Percentiles rank a stretch among this genome's conserved stretches.
Conservation (phyloP, 1,284 basidiomycete species). For the Pisolithus thermaeus region DNA sequence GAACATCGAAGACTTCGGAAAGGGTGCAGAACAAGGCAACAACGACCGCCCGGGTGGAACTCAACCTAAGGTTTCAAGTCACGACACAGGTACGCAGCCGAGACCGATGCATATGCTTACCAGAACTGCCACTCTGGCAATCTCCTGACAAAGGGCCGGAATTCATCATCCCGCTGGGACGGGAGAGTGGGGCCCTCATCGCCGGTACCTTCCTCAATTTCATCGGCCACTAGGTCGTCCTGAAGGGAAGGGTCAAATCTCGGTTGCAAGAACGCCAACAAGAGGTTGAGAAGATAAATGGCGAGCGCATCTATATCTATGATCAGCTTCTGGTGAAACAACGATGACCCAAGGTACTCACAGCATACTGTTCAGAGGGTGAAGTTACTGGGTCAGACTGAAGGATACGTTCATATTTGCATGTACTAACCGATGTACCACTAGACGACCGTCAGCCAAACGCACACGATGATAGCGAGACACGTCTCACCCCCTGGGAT, state of each 20-base stretch:
- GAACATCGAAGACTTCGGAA: slow-evolving; percentile 84
- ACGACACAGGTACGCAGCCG: no score
- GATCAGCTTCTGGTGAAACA: slow-evolving; percentile 3
- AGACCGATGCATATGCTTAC: slow-evolving; percentile 40
- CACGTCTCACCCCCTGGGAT: slow-evolving; percentile 76
- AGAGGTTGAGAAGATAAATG: slow-evolving; percentile 89
- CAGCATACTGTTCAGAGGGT: slow-evolving; percentile 50
- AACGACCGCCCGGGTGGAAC: slow-evolving; percentile 83
- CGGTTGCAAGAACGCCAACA: slow-evolving; percentile 85
- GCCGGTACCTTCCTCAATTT: slow-evolving; percentile 88
- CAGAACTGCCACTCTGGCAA: slow-evolving; percentile 97
- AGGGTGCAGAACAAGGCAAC: slow-evolving; percentile 78
- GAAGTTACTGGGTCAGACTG: slow-evolving; percentile 6
- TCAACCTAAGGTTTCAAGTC: slow-evolving; percentile 56
- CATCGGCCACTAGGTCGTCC: slow-evolving; percentile 88
- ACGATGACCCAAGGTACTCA: slow-evolving; percentile 32
- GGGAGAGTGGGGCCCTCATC: slow-evolving; percentile 41
- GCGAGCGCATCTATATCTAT: slow-evolving; percentile 66
- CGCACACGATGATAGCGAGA: background rate
- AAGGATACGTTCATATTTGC: background rate
- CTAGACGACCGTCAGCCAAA: slow-evolving; percentile 33
- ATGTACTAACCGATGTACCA: slow-evolving; percentile 83
- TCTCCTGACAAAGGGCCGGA: slow-evolving; percentile 92
- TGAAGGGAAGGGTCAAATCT: slow-evolving; percentile 96
- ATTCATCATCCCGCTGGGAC: slow-evolving; percentile 80